These are phyloP conservation scores for Fusarium pseudocircinatum DNA, from an alignment of 2,329 filamentous ascomycete genomes.

Conservation along the genomic window DNA sequence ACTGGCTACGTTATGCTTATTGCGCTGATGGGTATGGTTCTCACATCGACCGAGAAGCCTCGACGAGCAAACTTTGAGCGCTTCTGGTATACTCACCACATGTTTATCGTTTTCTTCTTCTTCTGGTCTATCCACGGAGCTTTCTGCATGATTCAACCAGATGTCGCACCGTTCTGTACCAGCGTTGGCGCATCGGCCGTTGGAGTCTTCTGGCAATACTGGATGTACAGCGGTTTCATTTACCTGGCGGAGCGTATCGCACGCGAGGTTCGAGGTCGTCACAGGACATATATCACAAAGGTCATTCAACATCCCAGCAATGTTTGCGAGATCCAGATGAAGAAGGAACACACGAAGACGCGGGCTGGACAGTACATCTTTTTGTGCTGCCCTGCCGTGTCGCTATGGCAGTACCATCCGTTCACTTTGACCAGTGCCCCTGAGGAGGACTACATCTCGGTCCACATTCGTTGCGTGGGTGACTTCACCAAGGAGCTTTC, in stretches of 20 bases:
- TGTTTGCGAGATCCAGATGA: constrained; percentile 91
- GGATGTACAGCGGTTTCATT: constrained; percentile 83
- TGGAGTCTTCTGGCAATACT: constrained; percentile 90
- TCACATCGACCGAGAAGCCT: constrained; percentile 80
- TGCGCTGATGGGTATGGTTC: constrained; percentile 79
- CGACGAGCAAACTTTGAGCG: constrained; percentile 85
- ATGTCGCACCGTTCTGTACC: constrained; percentile 80
- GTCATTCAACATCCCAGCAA: constrained; percentile 90
- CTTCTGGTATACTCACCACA: constrained; percentile 91
- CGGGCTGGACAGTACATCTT: constrained; percentile 89
- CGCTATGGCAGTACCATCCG: constrained; percentile 88
- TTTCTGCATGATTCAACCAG: constrained; percentile 90
- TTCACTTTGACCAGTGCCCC: constrained; percentile 88
- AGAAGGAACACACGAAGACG: constrained; percentile 87
- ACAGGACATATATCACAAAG: constrained; percentile 88
- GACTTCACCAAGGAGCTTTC: constrained; percentile 81
- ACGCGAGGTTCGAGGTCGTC: constrained; percentile 79
- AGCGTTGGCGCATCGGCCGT: constrained; percentile 71
- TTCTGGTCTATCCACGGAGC: constrained; percentile 92
- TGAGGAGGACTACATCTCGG: constrained; percentile 89
- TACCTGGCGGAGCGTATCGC: constrained; percentile 84
- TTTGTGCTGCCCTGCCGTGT: constrained; percentile 86
- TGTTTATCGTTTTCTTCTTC: constrained; percentile 88
- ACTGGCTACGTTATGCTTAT: constrained; percentile 87
- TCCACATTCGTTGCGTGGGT: constrained; percentile 84